phyloP scores from a whole-genome alignment of 805 yeast genomes.

The Cyberlindnera amylophila region DNA sequence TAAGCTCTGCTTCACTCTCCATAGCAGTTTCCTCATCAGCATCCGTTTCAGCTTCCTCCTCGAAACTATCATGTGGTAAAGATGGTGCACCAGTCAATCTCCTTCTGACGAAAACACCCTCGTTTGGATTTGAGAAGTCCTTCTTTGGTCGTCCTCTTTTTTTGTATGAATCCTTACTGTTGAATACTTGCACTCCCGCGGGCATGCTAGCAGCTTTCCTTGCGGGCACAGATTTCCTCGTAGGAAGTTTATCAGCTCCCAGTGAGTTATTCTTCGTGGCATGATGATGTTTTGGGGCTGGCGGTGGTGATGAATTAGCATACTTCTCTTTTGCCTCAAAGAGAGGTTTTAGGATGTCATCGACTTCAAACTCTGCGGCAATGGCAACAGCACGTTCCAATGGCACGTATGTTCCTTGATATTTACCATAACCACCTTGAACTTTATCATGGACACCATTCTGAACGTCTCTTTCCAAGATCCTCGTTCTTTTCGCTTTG shows the following conservation, averaged over 20 bases:
- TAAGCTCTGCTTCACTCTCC: conserved; percentile 19
- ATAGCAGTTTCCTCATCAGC: conserved; percentile 6
- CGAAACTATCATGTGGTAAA: conserved; percentile 2
- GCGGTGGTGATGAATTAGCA: conserved; percentile 52
- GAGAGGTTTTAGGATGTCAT: conserved; percentile 57
- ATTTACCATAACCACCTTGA: conserved; percentile 96
- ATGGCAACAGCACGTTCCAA: conserved; percentile 66
- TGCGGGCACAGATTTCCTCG: background rate
- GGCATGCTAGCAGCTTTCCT: conserved; percentile 24
- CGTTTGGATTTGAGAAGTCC: conserved; percentile 20
- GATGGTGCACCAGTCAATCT: conserved; percentile 1
- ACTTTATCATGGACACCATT: conserved; percentile 85
- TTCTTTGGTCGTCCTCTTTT: conserved; percentile 29
- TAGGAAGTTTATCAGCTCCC: conserved; percentile 12
- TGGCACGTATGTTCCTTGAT: conserved; percentile 98
- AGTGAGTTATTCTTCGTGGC: conserved; percentile 38
- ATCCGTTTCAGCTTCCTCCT: conserved; percentile 7
- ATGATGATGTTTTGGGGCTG: conserved; percentile 64
- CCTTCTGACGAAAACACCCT: conserved; percentile 24
- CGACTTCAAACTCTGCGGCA: conserved; percentile 62
- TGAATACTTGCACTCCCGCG: background rate
- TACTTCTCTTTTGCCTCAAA: conserved; percentile 55
- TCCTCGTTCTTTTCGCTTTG: conserved; percentile 89
- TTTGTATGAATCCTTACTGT: conserved; percentile 11
- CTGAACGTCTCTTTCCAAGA: conserved; percentile 91